Evolutionary conservation across 2,329 filamentous ascomycete genomes (phyloP), one percentile per base, ranked within the genome.

Genomic region (Pseudogymnoascus sp.): DNA sequence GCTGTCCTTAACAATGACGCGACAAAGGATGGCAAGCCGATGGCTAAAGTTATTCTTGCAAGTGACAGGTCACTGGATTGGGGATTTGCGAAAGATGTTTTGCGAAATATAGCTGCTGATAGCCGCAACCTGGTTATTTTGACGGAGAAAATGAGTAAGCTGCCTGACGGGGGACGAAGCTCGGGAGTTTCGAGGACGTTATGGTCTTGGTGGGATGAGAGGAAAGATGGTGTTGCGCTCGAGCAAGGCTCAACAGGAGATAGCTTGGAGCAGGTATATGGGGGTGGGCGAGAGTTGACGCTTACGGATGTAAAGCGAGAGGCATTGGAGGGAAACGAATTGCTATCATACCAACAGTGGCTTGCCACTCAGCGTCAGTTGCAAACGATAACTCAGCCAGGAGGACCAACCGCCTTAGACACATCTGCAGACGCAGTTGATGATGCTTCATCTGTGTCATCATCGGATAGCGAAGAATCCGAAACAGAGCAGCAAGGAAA

Each of bases 401-500:
- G 88, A 62, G 88, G 86, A 16, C 84, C 86, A 59, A 83, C 86
- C 5, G 81, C 83, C 1, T 77, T 93, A 1, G 89, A 93, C 69
- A 80, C 85, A 1, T 83, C 88, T 33, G 86, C 84, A 2, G 90
- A 91, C 65, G 86, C 87, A 4, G 88, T 88, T 14, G 92, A 96
- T 67, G 93, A 96, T 68, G 88, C 88, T 62, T 93, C 89, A 1
- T 92, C 92, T 0, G 92, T 93, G 64, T 93, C 90, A 0, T 93
- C 90, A 0, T 90, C 91, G 1, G 87, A 89, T 59, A 93, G 91
- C 0, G 93, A 96, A 69, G 92, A 95, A 66, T 93, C 91, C 0
- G 93, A 96, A 65, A 86, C 87, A 25, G 91, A 96, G 70, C 90
- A 96, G 66, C 93, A 97, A 75, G 93, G 93, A 64, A 92, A 93